Evolutionary conservation across 129 eudicot genomes (phyloP), one percentile per base, ranked within the genome.

Genomic region (Rutidosis leptorrhynchoides): DNA sequence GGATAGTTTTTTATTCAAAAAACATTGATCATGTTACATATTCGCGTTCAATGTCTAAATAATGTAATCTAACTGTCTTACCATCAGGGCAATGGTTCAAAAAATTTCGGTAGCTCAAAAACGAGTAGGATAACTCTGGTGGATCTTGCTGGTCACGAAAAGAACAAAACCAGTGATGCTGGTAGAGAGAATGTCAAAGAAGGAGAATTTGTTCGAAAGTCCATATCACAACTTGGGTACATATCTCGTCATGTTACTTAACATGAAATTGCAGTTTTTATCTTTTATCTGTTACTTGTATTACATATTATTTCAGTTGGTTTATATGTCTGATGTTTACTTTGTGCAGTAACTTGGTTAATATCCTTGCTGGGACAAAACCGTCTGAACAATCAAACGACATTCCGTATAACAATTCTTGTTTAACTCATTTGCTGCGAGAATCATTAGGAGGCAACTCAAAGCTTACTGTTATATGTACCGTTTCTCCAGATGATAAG

Each of bases 371-470:
- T 20, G 87, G 72, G 61, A 71, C 82, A 80, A 82, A 74, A 68
- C 80, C 67, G 32, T 67, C 77, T 12, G 85, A 76, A 19, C 78
- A 68, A 64, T 77, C 81, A 14, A 82, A 79, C 51, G 80, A 59
- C 53, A 64, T 80, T 66, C 86, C 87, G 22, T 89, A 89, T 33
- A 83, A 68, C 74, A 80, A 69, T 74, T 94, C 99, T 28, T 79
- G 90, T 74, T 80, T 94, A 71, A 94, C 97, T 30, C 95, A 86
- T 67, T 68, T 94, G 42, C 74, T 94, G 72, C 83, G 79, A 70
- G 95, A 94, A 75, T 83, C 99, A 57, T 90, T 94, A 56, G 99
- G 99, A 32, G 99, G 99, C 75, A 94, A 94, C 71, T 85, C 95
- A 63, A 94, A 94, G 74, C 93, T 89, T 77, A 82, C 95, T 48